A percentile compares a stretch with the other conserved stretches of the same genome.
These are phyloP conservation scores for Boechera retrofracta DNA, from an alignment of 345 rosid species.

Conservation along the genomic window DNA sequence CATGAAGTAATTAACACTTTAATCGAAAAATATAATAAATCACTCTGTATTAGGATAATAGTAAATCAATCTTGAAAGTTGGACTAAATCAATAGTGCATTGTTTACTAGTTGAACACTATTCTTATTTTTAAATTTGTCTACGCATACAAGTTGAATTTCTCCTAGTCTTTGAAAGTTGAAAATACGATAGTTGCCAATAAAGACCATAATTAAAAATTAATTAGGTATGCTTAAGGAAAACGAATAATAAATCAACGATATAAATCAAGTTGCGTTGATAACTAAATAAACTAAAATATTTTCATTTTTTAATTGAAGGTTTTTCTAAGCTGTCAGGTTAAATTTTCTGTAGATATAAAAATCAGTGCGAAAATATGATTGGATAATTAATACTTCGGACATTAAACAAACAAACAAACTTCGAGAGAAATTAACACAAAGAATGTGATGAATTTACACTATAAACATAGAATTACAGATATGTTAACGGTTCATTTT, in stretches of 20 bases:
- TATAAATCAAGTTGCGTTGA: not conserved
- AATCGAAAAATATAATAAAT: not conserved
- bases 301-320: not conserved
- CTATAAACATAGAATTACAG: constrained; percentile 31
- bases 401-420: not conserved
- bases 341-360: not conserved
- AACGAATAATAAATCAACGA: not conserved
- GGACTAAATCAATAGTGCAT: not conserved
- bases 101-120: not conserved
- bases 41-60: not conserved
- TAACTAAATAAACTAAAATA: not conserved
- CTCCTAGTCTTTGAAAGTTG: not conserved
- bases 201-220: constrained; percentile 4
- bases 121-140: not conserved
- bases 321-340: not conserved
- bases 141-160: not conserved
- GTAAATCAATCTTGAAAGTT: constrained; percentile 1
- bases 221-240: not conserved
- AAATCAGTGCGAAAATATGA: not conserved
- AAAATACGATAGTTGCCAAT: constrained; percentile 28
- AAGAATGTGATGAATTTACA: constrained; percentile 31
- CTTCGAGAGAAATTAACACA: not conserved
- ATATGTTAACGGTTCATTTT: not conserved
- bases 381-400: not conserved
- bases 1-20: constrained; percentile 13